Base-by-base conservation (phyloP, 352 stramenopile species). In the Aphanomyces astaci region DNA sequence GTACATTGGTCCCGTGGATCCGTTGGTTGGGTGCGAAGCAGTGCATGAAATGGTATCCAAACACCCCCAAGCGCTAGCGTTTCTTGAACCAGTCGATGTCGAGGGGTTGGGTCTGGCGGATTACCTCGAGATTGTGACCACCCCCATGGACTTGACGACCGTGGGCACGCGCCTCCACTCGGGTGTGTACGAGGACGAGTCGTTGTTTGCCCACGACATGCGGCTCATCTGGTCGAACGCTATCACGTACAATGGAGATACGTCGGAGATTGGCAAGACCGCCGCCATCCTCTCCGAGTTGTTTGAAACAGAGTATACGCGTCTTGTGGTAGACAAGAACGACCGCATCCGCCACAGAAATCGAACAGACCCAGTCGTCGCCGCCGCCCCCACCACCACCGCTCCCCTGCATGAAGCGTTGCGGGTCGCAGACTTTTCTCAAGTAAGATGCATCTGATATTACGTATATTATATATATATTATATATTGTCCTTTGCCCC, bases 141-240 rank as follows among this genome's bases (percentile, higher is more conserved):
- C 79, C 22, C 90, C 90, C 13, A 96, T 96, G 86, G 90, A 97
- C 77, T 66, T 97, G 15, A 81, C 86, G 3, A 97, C 89, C 11
- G 86, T 97, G 45, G 84, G 85, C 56, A 77, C 77, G 39, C 82
- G 76, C 28, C 77, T 94, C 25, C 78, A 91, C 62, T 79, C 69
- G 22, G 84, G 86, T 40, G 64, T 57, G 15, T 94, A 94, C 66
- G 86, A 93, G 76, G 71, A 72, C 43, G 57, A 70, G 0, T 56
- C 75, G 30, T 13, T 48, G 5, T 28, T 31, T 33, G 49, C 49
- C 45, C 25, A 30, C 22, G 56, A 64, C 45, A 13, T 64, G n/a
- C 13, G 33, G 25, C 27, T 4, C 5, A 64, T 64, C 28, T 64
- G 39, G 39, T 10, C 56, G 22, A 64, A 64, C 45, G 39, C 39